These are phyloP conservation scores for Candida ortonii DNA, from an alignment of 805 yeast species.

Conservation along the genomic window DNA sequence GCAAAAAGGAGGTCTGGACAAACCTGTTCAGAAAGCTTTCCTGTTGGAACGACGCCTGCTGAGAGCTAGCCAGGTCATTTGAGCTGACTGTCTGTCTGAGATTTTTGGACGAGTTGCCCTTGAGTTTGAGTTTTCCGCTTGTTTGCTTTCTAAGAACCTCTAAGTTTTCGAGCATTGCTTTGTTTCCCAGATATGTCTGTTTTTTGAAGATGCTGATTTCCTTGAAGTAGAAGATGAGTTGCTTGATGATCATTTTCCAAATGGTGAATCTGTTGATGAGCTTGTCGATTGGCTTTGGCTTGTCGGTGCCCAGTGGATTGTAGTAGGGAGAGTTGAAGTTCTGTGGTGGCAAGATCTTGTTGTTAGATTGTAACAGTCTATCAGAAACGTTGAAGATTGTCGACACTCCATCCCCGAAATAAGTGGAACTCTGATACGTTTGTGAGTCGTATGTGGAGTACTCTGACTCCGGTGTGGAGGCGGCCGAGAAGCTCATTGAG, in stretches of 20 bases:
- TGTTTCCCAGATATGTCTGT: conserved; percentile 43
- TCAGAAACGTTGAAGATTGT: conserved; percentile 13
- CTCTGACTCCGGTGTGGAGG: conserved; percentile 5
- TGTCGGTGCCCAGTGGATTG: conserved; percentile 30
- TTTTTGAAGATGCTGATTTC: conserved; percentile 52
- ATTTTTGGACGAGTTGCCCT: conserved; percentile 20
- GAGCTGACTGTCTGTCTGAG: conserved; percentile 24
- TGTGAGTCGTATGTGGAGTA: too few species aligned
- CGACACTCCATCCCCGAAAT: conserved; percentile 9
- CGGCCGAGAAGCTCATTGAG: conserved; percentile 3
- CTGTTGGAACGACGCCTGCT: conserved; percentile 15
- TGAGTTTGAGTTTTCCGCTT: conserved; percentile 29
- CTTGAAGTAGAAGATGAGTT: conserved; percentile 48
- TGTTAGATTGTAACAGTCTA: conserved; percentile 18
- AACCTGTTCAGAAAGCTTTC: conserved; percentile 37
- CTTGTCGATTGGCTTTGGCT: conserved; percentile 44
- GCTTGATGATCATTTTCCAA: conserved; percentile 56
- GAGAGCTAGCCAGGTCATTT: conserved; percentile 20
- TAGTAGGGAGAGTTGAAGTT: conserved; percentile 36
- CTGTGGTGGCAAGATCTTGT: conserved; percentile 30
- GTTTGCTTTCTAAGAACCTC: conserved; percentile 30
- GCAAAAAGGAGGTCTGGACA: conserved; percentile 46
- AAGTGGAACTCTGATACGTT: conserved; percentile 7
- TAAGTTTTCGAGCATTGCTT: conserved; percentile 48
- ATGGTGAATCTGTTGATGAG: conserved; percentile 53